Conservation (phyloP, 768 basidiomycete species). For the Leccinum pellstonianum region DNA sequence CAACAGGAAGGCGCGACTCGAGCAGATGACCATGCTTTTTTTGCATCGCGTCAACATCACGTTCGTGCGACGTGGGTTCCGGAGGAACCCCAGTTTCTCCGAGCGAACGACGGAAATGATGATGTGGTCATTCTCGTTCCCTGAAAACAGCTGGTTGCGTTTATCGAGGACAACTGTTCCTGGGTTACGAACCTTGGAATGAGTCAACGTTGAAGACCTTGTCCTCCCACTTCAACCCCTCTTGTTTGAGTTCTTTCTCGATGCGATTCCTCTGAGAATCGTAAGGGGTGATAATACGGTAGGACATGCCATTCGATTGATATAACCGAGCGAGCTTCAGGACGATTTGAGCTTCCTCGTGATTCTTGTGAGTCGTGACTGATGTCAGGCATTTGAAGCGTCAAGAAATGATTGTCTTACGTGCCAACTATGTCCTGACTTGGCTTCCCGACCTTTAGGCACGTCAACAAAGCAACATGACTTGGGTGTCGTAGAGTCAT, state of each 20-base stretch:
- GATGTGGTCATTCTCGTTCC: conserved; percentile 31
- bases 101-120: conserved; percentile 71
- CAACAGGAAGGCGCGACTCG: conserved; percentile 39
- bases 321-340: conserved; percentile 54
- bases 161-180: background rate
- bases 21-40: conserved; percentile 68
- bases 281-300: conserved; percentile 77
- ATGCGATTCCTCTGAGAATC: conserved; percentile 63
- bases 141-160: no score
- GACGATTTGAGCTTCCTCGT: conserved; percentile 49
- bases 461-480: no score
- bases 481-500: no score
- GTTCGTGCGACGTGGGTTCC: conserved; percentile 66
- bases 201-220: conserved; percentile 77
- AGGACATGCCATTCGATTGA: conserved; percentile 37
- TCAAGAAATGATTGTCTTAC: conserved; percentile 20
- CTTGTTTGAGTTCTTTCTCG: conserved; percentile 50
- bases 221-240: conserved; percentile 55
- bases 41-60: conserved; percentile 82
- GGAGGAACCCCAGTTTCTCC: conserved; percentile 65
- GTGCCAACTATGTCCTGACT: conserved; percentile 30
- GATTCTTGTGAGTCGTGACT: conserved; percentile 46
- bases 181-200: conserved; percentile 63
- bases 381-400: background rate
- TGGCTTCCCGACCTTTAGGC: no score